phyloP scores from a whole-genome alignment of 495 filamentous ascomycete species.

The Neohortaea acidophila region DNA sequence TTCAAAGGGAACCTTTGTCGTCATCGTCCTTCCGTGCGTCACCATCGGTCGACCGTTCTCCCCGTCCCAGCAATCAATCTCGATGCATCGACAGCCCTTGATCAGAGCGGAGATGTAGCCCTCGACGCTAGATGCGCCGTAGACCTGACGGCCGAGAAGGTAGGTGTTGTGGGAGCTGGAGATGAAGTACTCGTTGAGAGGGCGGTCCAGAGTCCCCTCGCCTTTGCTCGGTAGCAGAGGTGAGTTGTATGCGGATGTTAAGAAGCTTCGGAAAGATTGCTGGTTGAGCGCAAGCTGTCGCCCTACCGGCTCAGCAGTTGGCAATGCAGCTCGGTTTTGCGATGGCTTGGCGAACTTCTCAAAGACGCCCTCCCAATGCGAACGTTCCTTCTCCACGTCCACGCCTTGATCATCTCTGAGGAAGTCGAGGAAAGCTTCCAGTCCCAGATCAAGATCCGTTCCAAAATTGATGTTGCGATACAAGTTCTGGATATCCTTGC shows the following conservation, averaged over 20 bases:
- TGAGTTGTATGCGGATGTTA: slow-evolving; percentile 56
- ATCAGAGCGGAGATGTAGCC: slow-evolving; percentile 84
- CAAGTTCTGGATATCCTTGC: slow-evolving; percentile 62
- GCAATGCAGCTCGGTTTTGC: slow-evolving; percentile 19
- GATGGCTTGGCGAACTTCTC: slow-evolving; percentile 48
- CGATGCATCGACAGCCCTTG: slow-evolving; percentile 81
- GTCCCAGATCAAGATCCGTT: slow-evolving; percentile 44
- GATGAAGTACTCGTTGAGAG: slow-evolving; percentile 94
- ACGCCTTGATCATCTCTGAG: slow-evolving; percentile 59
- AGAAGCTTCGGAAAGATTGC: slow-evolving; percentile 56
- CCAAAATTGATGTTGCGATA: slow-evolving; percentile 41
- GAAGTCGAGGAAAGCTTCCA: slow-evolving; percentile 53
- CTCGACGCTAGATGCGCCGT: slow-evolving; percentile 77
- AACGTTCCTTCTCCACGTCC: slow-evolving; percentile 48
- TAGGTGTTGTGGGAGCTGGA: slow-evolving; percentile 99
- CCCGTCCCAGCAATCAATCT: slow-evolving; percentile 97
- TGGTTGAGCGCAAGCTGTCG: slow-evolving; percentile 46
- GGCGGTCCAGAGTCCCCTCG: slow-evolving; percentile 52
- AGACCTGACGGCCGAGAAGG: slow-evolving; percentile 76
- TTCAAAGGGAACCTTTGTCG: slow-evolving; percentile 66
- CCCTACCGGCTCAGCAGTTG: slow-evolving; percentile 7
- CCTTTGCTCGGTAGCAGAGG: slow-evolving; percentile 25
- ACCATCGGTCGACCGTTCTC: slow-evolving; percentile 72
- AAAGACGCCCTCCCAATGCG: slow-evolving; percentile 60
- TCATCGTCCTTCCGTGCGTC: slow-evolving; percentile 78